Evolutionary conservation across 2,329 filamentous ascomycete genomes (phyloP), one percentile per base, ranked within the genome.

Genomic region (Capronia coronata): DNA sequence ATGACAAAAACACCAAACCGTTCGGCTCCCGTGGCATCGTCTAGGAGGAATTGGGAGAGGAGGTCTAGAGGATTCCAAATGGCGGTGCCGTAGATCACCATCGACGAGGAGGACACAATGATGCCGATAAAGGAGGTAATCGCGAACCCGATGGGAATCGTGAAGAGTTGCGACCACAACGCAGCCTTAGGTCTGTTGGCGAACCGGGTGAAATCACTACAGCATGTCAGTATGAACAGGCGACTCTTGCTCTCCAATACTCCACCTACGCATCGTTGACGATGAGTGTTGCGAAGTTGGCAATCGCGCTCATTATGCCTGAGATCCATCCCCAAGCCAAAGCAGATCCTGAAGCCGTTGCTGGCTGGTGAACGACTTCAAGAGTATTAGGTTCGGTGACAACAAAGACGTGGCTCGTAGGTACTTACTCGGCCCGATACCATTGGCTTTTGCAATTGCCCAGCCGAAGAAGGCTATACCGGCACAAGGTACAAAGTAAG

Each of bases 251-350:
- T n/a, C n/a, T n/a, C n/a, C n/a, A n/a, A n/a, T n/a, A n/a, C n/a
- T n/a, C n/a, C n/a, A n/a, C n/a, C 10, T 6, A 13, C 37, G 7
- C 37, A 22, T 87, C 83, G 65, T 94, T 79, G 57, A 77, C 72
- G 59, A 95, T 93, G 27, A 95, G 75, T 0, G 89, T 88, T 1
- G 88, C 86, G 63, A 95, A 95, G 70, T 95, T 95, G 61, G 87
- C 86, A 57, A 96, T 89, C 2, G 86, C 83, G 19, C 78, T 83
- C 88, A 95, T 94, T 68, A 94, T 83, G 30, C 87, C 87, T 54
- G 83, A 84, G 52, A 96, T 78, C 50, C 18, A 6, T 5, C 4
- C n/a, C 16, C 13, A 35, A 35, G 32, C n/a, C 13, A 35, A 35
- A 43, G 29, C 46, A 35, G 30, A 67, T 64, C 39, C 61, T 61